These are phyloP conservation scores for Lachnellula cervina DNA, from an alignment of 2,329 filamentous ascomycete genomes.

Conservation along the genomic window DNA sequence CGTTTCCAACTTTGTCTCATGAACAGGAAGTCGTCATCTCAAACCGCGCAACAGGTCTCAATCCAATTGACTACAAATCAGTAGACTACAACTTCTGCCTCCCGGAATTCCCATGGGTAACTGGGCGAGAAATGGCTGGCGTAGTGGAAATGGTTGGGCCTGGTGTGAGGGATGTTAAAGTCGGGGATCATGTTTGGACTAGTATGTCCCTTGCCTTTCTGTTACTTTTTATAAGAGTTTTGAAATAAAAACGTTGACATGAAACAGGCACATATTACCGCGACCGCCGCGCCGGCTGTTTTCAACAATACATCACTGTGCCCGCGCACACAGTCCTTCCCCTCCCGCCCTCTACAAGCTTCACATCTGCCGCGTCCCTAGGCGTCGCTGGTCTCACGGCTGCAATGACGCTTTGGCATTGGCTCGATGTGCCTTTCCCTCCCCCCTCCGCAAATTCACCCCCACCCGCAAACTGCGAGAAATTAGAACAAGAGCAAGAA, in stretches of 20 bases:
- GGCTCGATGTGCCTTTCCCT: slow-evolving; percentile 33
- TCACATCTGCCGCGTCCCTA: slow-evolving; percentile 35
- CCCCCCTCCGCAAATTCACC: background rate
- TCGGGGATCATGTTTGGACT: slow-evolving; percentile 27
- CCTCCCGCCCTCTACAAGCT: slow-evolving; percentile 32
- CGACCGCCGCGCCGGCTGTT: slow-evolving; percentile 38
- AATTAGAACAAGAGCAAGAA: background rate
- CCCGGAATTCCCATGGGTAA: slow-evolving; percentile 27
- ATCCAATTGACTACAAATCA: slow-evolving; percentile 40
- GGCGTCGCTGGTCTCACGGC: slow-evolving; percentile 40
- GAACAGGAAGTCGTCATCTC: slow-evolving; percentile 35
- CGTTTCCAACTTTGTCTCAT: slow-evolving; percentile 35
- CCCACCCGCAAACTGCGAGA: background rate
- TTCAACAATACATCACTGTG: slow-evolving; percentile 39
- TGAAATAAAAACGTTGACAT: slow-evolving; percentile 30
- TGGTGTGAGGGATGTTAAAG: slow-evolving; percentile 11
- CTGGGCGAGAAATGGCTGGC: slow-evolving; percentile 19
- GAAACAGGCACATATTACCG: slow-evolving; percentile 39
- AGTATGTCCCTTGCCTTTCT: slow-evolving; percentile 25
- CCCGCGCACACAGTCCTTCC: slow-evolving; percentile 38
- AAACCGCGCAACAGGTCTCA: slow-evolving; percentile 35
- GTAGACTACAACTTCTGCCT: slow-evolving; percentile 41
- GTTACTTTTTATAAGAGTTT: slow-evolving; percentile 15
- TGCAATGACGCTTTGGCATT: slow-evolving; percentile 39
- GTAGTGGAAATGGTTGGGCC: slow-evolving; percentile 14